Percentiles rank a stretch among this genome's conserved stretches.
Evolutionary conservation across 2,329 filamentous ascomycete genomes (phyloP).

Genomic region (Chaetoscypha palmicola): DNA sequence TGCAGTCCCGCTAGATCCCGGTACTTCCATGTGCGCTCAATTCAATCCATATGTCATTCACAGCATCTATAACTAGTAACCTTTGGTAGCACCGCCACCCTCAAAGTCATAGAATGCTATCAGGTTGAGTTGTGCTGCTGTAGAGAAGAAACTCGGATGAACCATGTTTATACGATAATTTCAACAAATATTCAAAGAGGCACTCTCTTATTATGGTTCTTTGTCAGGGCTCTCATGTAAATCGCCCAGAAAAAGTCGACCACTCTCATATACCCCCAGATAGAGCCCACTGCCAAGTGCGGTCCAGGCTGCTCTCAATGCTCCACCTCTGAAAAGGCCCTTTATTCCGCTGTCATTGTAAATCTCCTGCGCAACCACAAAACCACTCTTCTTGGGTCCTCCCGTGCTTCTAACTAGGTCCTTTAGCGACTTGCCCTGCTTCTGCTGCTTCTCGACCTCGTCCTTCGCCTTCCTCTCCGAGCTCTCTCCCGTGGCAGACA

Average conservation of each 20-base stretch:
- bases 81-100: too few relatives aligned
- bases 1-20: neutral
- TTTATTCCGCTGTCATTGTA: slow-evolving; percentile 58
- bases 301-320: slow-evolving; percentile 67
- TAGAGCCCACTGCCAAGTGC: slow-evolving; percentile 78
- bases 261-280: slow-evolving; percentile 77
- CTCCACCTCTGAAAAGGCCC: slow-evolving; percentile 71
- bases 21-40: neutral
- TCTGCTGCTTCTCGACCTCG: slow-evolving; percentile 20
- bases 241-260: slow-evolving; percentile 53
- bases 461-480: slow-evolving; percentile 26
- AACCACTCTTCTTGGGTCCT: slow-evolving; percentile 37
- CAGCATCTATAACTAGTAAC: too few relatives aligned
- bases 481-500: slow-evolving; percentile 43
- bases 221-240: slow-evolving; percentile 6
- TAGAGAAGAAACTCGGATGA: too few relatives aligned
- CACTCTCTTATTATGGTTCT: slow-evolving; percentile 1
- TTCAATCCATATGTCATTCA: too few relatives aligned
- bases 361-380: slow-evolving; percentile 59
- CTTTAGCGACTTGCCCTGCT: slow-evolving; percentile 23
- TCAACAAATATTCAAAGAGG: too few relatives aligned
- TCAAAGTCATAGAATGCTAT: too few relatives aligned
- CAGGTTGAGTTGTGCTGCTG: too few relatives aligned
- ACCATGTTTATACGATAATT: too few relatives aligned
- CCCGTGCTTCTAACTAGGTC: slow-evolving; percentile 27